Conservation (phyloP, 1,139 yeast genomes). For the Spathaspora sp. region DNA sequence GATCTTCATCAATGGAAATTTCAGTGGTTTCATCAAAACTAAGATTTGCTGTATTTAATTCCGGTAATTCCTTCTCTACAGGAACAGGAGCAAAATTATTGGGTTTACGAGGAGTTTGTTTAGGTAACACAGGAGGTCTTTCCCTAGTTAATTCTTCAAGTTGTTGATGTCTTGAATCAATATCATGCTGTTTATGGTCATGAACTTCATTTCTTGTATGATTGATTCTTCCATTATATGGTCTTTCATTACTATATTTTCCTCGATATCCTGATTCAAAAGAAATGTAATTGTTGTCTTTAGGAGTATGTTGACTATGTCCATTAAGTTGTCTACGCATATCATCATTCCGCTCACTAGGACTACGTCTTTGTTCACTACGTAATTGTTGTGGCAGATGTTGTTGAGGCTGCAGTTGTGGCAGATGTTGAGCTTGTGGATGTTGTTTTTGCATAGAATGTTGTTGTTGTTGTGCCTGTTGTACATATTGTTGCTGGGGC, state of each 20-base stretch:
- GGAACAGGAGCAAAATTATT: neutral
- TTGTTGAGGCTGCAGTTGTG: too few species aligned
- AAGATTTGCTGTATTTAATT: neutral
- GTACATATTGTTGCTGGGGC: too few species aligned
- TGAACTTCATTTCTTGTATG: neutral
- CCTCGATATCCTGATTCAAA: neutral
- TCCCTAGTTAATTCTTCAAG: too few species aligned
- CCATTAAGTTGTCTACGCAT: neutral
- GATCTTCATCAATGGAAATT: neutral
- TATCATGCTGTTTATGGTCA: neutral
- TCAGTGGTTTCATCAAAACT: neutral
- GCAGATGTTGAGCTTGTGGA: too few species aligned
- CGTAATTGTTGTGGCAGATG: neutral
- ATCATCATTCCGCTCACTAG: neutral
- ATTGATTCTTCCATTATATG: neutral
- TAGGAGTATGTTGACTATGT: neutral
- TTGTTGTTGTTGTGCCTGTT: too few species aligned
- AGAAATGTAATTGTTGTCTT: neutral
- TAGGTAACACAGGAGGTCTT: neutral
- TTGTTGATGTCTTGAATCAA: neutral
- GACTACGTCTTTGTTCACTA: neutral
- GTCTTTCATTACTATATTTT: neutral
- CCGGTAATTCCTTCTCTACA: neutral
- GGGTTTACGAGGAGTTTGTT: neutral
- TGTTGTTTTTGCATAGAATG: too few species aligned